Conservation (phyloP, 2,329 filamentous ascomycete species). For the Fusarium gaditjirri region DNA sequence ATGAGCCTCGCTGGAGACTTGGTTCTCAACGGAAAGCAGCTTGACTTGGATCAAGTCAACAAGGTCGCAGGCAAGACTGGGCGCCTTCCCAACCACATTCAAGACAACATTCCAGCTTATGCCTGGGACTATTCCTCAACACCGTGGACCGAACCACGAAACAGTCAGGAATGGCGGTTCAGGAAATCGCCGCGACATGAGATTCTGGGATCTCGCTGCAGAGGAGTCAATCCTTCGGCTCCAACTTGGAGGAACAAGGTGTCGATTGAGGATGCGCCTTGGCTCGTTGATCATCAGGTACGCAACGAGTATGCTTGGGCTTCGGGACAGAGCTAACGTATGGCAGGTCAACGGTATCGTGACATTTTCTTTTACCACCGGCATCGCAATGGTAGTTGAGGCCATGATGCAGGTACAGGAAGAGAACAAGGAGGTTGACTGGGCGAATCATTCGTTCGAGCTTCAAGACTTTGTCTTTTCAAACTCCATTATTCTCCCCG, state of each 20-base stretch:
- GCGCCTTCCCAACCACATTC: constrained; percentile 36
- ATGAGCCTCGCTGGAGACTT: constrained; percentile 37
- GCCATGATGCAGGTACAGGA: constrained; percentile 41
- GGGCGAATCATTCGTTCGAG: constrained; percentile 33
- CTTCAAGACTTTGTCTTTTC: constrained; percentile 41
- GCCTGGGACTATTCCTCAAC: constrained; percentile 42
- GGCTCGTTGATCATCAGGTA: constrained; percentile 43
- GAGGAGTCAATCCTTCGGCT: constrained; percentile 41
- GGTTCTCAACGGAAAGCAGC: constrained; percentile 34
- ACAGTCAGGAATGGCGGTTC: constrained; percentile 41
- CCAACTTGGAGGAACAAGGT: constrained; percentile 42
- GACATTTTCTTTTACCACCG: constrained; percentile 39
- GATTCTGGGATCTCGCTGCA: constrained; percentile 38
- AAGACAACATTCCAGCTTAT: constrained; percentile 37
- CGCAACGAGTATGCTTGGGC: background rate
- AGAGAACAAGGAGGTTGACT: constrained; percentile 35
- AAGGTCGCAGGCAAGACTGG: constrained; percentile 9
- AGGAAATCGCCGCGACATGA: constrained; percentile 37
- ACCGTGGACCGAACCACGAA: constrained; percentile 37
- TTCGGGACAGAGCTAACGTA: background rate
- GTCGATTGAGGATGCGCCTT: constrained; percentile 40
- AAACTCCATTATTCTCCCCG: constrained; percentile 41
- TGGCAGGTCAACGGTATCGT: constrained; percentile 38
- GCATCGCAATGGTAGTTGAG: constrained; percentile 40
- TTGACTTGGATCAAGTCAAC: constrained; percentile 35